phyloP scores from a whole-genome alignment of 352 stramenopile genomes.

The Globisporangium cystogenes region DNA sequence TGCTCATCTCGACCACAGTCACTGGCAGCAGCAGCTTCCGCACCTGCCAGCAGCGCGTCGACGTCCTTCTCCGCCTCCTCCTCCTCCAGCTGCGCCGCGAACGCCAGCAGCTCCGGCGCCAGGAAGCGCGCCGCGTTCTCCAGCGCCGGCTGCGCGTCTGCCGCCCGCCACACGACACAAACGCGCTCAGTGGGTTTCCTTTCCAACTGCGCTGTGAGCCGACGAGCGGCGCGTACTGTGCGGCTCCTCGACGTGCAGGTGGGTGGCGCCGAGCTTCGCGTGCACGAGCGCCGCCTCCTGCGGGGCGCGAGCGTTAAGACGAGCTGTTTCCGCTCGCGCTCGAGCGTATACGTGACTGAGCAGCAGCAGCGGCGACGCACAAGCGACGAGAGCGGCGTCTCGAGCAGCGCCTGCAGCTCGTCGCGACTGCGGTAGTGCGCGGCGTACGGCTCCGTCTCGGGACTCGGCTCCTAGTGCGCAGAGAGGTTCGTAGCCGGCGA shows the following conservation, averaged over 20 bases:
- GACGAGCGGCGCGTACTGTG: conserved; percentile 50
- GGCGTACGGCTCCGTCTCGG: conserved; percentile 41
- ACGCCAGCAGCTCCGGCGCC: conserved; percentile 33
- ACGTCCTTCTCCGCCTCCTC: conserved; percentile 1
- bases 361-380: conserved; percentile 13
- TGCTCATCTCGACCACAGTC: too few relatives aligned
- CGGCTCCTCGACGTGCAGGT: conserved; percentile 56
- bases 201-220: too few relatives aligned
- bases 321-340: too few relatives aligned
- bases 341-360: background rate
- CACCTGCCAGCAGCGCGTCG: conserved; percentile 4
- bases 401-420: conserved; percentile 48
- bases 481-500: background rate
- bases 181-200: too few relatives aligned
- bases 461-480: conserved; percentile 23
- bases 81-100: conserved; percentile 5
- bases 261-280: conserved; percentile 35
- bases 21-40: too few relatives aligned
- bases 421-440: conserved; percentile 49
- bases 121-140: conserved; percentile 34
- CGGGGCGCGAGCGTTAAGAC: background rate
- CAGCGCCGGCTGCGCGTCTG: conserved; percentile 54
- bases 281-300: conserved; percentile 33
- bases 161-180: background rate
- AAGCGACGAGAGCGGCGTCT: conserved; percentile 17